Conservation (phyloP, 805 yeast species). For the Candida lessepsii region DNA sequence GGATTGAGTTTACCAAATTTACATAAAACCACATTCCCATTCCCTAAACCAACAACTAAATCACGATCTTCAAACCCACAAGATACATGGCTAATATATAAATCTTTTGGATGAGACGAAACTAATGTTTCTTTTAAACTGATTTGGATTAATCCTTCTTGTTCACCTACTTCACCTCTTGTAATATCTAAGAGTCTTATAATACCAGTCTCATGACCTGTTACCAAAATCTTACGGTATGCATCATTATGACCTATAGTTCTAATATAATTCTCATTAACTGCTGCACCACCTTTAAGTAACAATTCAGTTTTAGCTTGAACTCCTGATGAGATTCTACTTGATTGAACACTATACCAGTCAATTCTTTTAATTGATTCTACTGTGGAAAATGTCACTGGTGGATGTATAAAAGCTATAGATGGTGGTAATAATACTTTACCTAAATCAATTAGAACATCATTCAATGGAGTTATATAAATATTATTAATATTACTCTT, state of each 20-base stretch:
- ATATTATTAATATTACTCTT: constrained; percentile 63
- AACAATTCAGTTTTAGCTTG: constrained; percentile 46
- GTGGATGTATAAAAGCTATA: constrained; percentile 75
- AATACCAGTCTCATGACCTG: constrained; percentile 86
- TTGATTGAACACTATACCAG: constrained; percentile 75
- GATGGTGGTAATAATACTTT: constrained; percentile 69
- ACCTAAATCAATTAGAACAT: constrained; percentile 23
- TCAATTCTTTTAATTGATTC: constrained; percentile 54
- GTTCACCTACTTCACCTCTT: constrained; percentile 54
- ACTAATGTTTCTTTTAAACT: constrained; percentile 34
- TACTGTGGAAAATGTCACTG: constrained; percentile 55
- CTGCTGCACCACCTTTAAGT: constrained; percentile 79
- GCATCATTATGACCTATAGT: constrained; percentile 40
- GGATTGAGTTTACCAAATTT: constrained; percentile 52
- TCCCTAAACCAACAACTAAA: constrained; percentile 61
- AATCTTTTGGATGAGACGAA: constrained; percentile 20
- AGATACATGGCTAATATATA: constrained; percentile 54
- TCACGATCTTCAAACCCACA: constrained; percentile 80
- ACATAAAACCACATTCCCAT: constrained; percentile 75
- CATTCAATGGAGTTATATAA: constrained; percentile 57
- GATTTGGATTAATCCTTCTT: constrained; percentile 32
- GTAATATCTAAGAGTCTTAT: constrained; percentile 84
- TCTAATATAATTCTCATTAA: constrained; percentile 33
- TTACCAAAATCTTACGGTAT: constrained; percentile 52
- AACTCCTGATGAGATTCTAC: constrained; percentile 31